phyloP scores from a whole-genome alignment of 2,329 filamentous ascomycete genomes.

The Stromatinia cepivora region DNA sequence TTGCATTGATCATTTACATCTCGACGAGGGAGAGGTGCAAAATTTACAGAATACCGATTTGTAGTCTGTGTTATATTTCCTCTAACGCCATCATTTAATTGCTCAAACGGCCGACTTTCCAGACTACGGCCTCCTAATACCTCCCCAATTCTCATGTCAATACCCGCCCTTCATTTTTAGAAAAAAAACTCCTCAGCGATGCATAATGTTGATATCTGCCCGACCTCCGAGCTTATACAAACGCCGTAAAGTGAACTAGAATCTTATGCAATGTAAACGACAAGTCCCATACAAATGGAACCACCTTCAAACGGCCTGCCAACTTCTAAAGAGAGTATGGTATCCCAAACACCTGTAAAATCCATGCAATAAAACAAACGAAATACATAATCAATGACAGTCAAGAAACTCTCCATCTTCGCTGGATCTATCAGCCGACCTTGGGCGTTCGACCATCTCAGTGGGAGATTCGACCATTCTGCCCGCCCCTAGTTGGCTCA shows the following conservation, averaged over 20 bases:
- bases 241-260: not conserved
- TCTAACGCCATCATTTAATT: not conserved
- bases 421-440: slow-evolving; percentile 29
- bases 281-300: not conserved
- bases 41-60: not conserved
- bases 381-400: slow-evolving; percentile 9
- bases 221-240: not conserved
- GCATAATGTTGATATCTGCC: not conserved
- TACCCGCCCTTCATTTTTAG: not conserved
- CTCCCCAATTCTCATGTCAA: not conserved
- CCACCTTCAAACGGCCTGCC: not conserved
- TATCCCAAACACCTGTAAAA: slow-evolving; percentile 10
- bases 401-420: slow-evolving; percentile 20
- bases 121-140: not conserved
- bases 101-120: not conserved
- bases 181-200: not conserved
- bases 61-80: not conserved
- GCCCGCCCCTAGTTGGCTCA: slow-evolving; percentile 41
- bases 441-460: slow-evolving; percentile 30
- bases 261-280: not conserved
- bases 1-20: not conserved
- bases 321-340: slow-evolving; percentile 2
- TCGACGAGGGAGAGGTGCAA: not conserved
- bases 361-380: not conserved
- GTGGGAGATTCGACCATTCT: slow-evolving; percentile 23